Evolutionary conservation across 1,284 basidiomycete species (phyloP), one percentile per base, ranked within the genome.

Genomic region (Puccinia triticina): DNA sequence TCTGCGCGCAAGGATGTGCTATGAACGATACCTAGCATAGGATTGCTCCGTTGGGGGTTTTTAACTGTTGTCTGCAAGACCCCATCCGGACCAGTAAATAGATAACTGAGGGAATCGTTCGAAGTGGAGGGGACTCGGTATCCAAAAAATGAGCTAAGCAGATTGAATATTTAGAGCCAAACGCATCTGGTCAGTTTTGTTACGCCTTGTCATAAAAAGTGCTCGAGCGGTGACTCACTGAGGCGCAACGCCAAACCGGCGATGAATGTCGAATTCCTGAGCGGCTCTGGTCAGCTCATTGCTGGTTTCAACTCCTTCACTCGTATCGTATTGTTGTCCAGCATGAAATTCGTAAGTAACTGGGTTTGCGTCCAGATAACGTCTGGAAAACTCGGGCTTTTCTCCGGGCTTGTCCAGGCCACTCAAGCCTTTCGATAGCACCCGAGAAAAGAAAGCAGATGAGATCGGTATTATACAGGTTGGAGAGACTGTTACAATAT

Each of bases 301-400:
- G 18, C 84, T 84, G 55, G 85, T 84, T 0, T 66, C 26, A 10
- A 32, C 46, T 2, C 85, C 85, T 23, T 83, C 59, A 1, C 26
- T 1, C 0, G 85, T 85, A 61, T 85, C 85, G 18, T 85, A 85
- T 14, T 77, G 50, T 10, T 48, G 18, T 10, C 83, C 83, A 3
- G 83, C 76, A 82, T 86, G 40, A 84, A 91, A 91, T 88, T 91
- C 89, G 83, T 91, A 93, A 0, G 92, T 91, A 37, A 92, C 89
- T 50, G 90, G 90, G 85, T 93, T 93, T 32, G 92, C 89, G 85
- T 93, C 93, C 8, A 93, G 88, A 86, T 93, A 93, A 34, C 92
- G 89, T 53, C 92, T 89, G 57, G 89, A 90, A 86, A 93, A 92
- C 0, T 89, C 89, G 72, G 92, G 85, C 90, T 89, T 83, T 14